These are phyloP conservation scores for Alloteropsis semialata DNA, from an alignment of 176 grass and related monocot genomes.

Conservation along the genomic window DNA sequence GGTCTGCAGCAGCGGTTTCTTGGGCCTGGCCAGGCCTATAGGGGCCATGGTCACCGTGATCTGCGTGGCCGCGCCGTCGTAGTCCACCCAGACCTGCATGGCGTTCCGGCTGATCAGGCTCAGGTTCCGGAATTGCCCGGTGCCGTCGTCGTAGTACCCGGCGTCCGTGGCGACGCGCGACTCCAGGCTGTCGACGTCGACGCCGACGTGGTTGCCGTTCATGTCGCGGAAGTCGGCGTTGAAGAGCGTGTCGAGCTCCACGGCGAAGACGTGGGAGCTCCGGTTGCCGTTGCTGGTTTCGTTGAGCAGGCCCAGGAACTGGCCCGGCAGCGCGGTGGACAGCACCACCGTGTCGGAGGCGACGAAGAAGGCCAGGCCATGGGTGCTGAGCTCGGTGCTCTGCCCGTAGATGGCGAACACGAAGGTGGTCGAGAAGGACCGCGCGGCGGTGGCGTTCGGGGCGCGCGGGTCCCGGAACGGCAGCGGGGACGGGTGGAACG, in stretches of 20 bases:
- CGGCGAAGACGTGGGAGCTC: constrained; percentile 35
- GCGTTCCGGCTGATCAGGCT: constrained; percentile 38
- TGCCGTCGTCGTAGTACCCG: constrained; percentile 38
- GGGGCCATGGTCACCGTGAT: constrained; percentile 47
- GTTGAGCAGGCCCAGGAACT: constrained; percentile 55
- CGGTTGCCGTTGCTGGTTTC: background rate
- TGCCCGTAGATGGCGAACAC: constrained; percentile 45
- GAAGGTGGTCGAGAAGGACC: constrained; percentile 62
- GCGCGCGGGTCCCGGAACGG: constrained; percentile 6
- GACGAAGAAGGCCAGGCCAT: constrained; percentile 48
- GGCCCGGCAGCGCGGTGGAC: constrained; percentile 27
- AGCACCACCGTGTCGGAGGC: background rate
- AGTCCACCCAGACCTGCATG: constrained; percentile 62
- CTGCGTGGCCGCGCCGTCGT: background rate
- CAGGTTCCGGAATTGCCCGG: constrained; percentile 27
- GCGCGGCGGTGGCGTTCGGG: background rate
- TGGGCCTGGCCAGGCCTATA: constrained; percentile 16
- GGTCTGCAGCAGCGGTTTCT: constrained; percentile 32
- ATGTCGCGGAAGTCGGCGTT: constrained; percentile 46
- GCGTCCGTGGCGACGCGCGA: background rate
- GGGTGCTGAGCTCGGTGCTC: constrained; percentile 27
- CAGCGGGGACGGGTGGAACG: constrained; percentile 35
- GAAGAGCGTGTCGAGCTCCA: constrained; percentile 57
- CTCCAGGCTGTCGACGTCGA: constrained; percentile 36
- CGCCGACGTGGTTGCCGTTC: constrained; percentile 56